These are phyloP conservation scores for Diaporthe sp. DNA, from an alignment of 2,329 filamentous ascomycete genomes.

Conservation along the genomic window DNA sequence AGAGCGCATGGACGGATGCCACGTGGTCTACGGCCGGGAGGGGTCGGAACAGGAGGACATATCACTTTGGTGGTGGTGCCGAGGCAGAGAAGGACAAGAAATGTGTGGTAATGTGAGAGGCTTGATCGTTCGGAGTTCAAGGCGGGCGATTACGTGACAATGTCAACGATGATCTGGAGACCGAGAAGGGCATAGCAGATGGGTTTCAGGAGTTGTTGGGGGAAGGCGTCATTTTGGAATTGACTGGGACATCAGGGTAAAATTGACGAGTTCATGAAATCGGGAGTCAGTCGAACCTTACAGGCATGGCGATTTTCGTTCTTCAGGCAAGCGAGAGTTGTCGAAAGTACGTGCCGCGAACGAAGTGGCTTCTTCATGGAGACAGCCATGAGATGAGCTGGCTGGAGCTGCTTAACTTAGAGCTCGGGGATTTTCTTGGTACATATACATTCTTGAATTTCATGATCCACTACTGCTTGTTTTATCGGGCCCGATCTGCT, in stretches of 20 bases:
- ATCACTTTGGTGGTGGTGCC: background rate
- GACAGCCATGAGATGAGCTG: background rate
- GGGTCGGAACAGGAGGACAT: conserved; percentile 12
- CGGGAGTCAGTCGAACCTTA: background rate
- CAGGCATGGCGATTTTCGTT: background rate
- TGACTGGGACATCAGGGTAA: background rate
- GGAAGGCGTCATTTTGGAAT: background rate
- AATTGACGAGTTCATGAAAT: background rate
- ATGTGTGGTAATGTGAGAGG: conserved; percentile 62
- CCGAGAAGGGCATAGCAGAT: background rate
- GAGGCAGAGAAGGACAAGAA: conserved; percentile 53
- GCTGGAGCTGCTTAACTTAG: background rate
- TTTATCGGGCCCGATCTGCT: background rate
- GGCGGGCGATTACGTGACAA: background rate
- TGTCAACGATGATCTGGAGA: background rate
- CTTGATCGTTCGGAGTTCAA: background rate
- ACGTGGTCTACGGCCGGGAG: conserved; percentile 44
- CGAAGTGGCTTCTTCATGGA: background rate
- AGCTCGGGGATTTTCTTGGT: conserved; percentile 12
- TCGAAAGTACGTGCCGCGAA: background rate
- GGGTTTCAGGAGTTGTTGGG: background rate
- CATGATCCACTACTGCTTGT: background rate
- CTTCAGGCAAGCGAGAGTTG: background rate
- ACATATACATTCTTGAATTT: background rate
- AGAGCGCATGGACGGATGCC: conserved; percentile 65